phyloP scores from a whole-genome alignment of 1,139 yeast genomes.

The Scheffersomyces illinoinensis region DNA sequence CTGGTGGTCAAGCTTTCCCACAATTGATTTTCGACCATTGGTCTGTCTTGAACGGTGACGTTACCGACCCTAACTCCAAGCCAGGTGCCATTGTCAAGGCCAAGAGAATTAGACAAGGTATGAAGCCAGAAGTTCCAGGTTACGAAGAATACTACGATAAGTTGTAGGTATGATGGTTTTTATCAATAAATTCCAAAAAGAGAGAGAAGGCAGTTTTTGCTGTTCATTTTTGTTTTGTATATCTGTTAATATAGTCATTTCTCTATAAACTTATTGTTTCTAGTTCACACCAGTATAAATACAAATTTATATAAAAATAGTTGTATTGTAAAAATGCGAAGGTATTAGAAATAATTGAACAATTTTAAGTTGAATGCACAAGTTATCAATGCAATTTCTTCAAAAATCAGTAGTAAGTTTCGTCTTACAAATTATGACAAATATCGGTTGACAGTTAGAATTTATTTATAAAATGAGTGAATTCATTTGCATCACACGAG shows the following conservation, averaged over 20 bases:
- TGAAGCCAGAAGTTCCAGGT: constrained; percentile 97
- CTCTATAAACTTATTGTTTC: not conserved
- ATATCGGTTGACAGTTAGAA: too few species aligned
- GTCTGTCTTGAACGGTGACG: constrained; percentile 89
- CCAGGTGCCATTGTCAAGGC: constrained; percentile 90
- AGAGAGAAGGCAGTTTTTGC: not conserved
- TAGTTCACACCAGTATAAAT: not conserved
- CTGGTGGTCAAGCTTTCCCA: constrained; percentile 99
- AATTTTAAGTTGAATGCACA: too few species aligned
- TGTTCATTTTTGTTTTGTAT: constrained; percentile 2
- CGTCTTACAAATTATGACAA: too few species aligned
- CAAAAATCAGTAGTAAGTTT: too few species aligned
- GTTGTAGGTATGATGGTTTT: constrained; percentile 57
- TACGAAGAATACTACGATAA: constrained; percentile 99
- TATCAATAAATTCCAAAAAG: not conserved
- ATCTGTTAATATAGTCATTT: not conserved
- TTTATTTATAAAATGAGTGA: not conserved
- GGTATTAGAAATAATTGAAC: too few species aligned
- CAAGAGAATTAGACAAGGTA: constrained; percentile 96
- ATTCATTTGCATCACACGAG: not conserved
- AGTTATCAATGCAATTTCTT: too few species aligned
- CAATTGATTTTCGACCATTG: constrained; percentile 99
- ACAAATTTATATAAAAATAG: not conserved
- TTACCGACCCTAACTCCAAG: constrained; percentile 87
- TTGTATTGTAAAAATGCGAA: not conserved